These are phyloP conservation scores for Chrysosporium queenslandicum DNA, from an alignment of 2,329 filamentous ascomycete genomes.

Conservation along the genomic window DNA sequence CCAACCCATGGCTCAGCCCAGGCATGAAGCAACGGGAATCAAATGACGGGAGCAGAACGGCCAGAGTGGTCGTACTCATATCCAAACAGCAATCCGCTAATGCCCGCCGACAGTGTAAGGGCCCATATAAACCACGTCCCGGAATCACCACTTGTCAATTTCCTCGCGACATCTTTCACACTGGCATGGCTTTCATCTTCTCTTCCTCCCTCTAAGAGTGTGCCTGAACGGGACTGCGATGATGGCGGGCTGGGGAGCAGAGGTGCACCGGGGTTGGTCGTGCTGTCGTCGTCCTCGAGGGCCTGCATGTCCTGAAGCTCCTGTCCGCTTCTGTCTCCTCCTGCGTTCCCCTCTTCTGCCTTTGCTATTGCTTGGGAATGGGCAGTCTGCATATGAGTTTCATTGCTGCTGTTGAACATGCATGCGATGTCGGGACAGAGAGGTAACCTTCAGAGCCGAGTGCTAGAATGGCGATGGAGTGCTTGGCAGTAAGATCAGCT, in stretches of 20 bases:
- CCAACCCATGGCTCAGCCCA: neutral
- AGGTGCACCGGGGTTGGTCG: conserved; percentile 23
- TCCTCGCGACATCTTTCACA: neutral
- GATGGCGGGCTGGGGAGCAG: conserved; percentile 22
- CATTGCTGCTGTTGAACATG: neutral
- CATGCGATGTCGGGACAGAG: neutral
- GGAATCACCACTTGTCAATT: neutral
- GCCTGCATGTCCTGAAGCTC: conserved; percentile 3
- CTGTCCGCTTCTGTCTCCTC: neutral
- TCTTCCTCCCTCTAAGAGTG: neutral
- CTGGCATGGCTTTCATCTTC: neutral
- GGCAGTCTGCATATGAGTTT: neutral
- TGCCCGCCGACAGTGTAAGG: conserved; percentile 48
- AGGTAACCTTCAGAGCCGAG: no score
- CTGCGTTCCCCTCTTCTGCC: neutral
- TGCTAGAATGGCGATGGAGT: neutral
- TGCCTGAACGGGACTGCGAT: neutral
- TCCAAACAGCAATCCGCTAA: conserved; percentile 51
- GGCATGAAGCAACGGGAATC: neutral
- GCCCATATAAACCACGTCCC: conserved; percentile 42
- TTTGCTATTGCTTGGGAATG: conserved; percentile 1
- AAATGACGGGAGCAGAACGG: neutral
- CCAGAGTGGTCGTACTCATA: conserved; percentile 43
- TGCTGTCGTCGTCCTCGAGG: conserved; percentile 3
- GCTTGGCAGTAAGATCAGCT: no score